phyloP scores from a whole-genome alignment of 768 basidiomycete genomes.

The Auricularia heimuer region DNA sequence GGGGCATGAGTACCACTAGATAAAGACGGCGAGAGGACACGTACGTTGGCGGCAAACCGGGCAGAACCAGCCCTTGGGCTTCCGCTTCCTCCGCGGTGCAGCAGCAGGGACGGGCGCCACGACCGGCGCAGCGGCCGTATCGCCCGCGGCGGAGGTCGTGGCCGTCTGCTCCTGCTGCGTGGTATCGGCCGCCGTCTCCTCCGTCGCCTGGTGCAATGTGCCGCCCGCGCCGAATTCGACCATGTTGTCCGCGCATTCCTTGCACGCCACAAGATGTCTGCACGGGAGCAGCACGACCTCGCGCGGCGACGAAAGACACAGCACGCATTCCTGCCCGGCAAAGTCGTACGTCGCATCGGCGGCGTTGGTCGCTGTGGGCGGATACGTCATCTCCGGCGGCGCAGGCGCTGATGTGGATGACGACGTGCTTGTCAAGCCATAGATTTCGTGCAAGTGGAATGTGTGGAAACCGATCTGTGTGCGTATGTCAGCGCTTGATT shows the following conservation, averaged over 20 bases:
- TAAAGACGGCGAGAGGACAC: conserved; percentile 22
- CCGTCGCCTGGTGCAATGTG: conserved; percentile 51
- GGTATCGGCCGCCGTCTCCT: conserved; percentile 17
- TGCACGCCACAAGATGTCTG: conserved; percentile 88
- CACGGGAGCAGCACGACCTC: conserved; percentile 92
- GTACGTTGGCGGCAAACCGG: conserved; percentile 91
- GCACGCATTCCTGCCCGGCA: conserved; percentile 61
- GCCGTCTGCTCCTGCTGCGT: conserved; percentile 18
- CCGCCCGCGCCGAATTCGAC: conserved; percentile 95
- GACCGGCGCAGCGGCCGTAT: conserved; percentile 15
- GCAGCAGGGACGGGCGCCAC: conserved; percentile 12
- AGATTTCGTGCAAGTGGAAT: conserved; percentile 94
- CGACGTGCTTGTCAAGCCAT: conserved; percentile 50
- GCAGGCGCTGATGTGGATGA: conserved; percentile 29
- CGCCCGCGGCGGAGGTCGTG: conserved; percentile 15
- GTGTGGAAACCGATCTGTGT: conserved; percentile 71
- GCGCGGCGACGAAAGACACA: conserved; percentile 79
- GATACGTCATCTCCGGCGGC: conserved; percentile 38
- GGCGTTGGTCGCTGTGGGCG: conserved; percentile 26
- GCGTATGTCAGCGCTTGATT: conserved; percentile 1
- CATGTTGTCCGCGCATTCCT: conserved; percentile 94
- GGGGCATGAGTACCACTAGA: not conserved
- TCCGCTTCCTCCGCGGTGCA: conserved; percentile 66
- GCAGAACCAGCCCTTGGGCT: conserved; percentile 96
- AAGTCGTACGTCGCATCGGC: conserved; percentile 36